A percentile compares a stretch with the other conserved stretches of the same genome.
These are phyloP conservation scores for Venturia nashicola DNA, from an alignment of 2,329 filamentous ascomycete species.

Conservation along the genomic window DNA sequence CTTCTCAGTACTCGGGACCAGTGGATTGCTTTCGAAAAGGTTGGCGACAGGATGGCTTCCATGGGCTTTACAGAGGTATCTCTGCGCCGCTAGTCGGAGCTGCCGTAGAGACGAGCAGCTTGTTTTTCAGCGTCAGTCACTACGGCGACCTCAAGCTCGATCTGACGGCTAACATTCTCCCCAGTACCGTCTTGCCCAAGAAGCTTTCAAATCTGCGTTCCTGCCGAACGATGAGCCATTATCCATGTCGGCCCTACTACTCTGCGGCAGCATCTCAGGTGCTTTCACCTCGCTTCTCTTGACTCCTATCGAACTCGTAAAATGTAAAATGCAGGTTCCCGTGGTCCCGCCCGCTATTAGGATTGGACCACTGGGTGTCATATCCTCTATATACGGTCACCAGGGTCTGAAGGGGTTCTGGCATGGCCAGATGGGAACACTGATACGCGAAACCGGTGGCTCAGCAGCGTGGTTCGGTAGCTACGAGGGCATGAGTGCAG, in stretches of 20 bases:
- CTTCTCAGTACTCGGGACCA: conserved; percentile 76
- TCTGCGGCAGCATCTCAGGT: conserved; percentile 76
- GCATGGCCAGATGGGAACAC: conserved; percentile 85
- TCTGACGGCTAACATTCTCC: conserved; percentile 14
- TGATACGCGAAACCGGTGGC: conserved; percentile 88
- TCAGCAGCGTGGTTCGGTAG: conserved; percentile 85
- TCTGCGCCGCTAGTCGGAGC: conserved; percentile 83
- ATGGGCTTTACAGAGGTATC: conserved; percentile 82
- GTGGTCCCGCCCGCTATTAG: conserved; percentile 22
- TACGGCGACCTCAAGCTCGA: neutral
- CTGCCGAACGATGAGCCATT: conserved; percentile 45
- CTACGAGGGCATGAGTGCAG: conserved; percentile 43
- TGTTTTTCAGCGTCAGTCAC: conserved; percentile 65
- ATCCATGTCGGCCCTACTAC: conserved; percentile 61
- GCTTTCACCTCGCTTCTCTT: conserved; percentile 82
- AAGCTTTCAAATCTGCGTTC: conserved; percentile 51
- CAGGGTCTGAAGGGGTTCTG: conserved; percentile 82
- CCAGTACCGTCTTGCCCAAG: conserved; percentile 37
- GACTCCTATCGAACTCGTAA: conserved; percentile 92
- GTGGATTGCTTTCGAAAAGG: conserved; percentile 90
- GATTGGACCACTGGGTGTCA: conserved; percentile 51
- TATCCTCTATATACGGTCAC: conserved; percentile 67
- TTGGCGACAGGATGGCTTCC: conserved; percentile 63
- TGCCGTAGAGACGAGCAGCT: conserved; percentile 78
- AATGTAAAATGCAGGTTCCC: conserved; percentile 93